Evolutionary conservation across 2,329 filamentous ascomycete species (phyloP), one percentile per base, ranked within the genome.

Genomic region (Aureobasidium lini): DNA sequence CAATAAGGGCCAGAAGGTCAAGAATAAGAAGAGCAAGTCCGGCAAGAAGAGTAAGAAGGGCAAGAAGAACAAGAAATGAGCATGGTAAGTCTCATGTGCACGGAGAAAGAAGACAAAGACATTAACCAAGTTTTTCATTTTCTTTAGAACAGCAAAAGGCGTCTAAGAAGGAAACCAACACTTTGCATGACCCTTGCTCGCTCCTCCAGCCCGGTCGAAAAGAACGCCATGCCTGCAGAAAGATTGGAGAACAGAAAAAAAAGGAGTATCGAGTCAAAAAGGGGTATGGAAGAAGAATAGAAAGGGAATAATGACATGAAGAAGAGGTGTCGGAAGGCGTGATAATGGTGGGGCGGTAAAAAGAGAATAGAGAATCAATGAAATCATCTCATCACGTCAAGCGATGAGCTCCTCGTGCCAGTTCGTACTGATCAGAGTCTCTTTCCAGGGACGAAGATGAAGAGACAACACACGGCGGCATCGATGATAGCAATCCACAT

Each of bases 361-460:
- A 13, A 37, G 47, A 37, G 47, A 10, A 37, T 49, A 37, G 31
- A 49, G 37, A 37, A 16, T 49, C 32, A 11, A 28, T 36, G 46
- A 8, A 1, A n/a, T 28, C 47, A 37, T 23, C n/a, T 3, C 32
- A 49, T 37, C 47, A 31, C 47, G 9, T 49, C 47, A 49, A 49
- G 47, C 47, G 47, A 49, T 31, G 47, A 32, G 11, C 2, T 28
- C 3, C 15, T 28, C 13, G 16, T 49, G 13, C 13, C 34, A 5
- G 3, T 49, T 2, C 6, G 6, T 5, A 16, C 18, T 23, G 18
- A 15, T 73, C 65, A 94, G 46, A 95, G 79, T 62, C 88, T 80
- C 71, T 89, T 95, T 58, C 94, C 93, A 1, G 94, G 94, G 4
- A 99, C 94, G 61, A 99, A 86, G 66, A 96, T 92, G 77, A 99